Evolutionary conservation across 176 grass and related monocot species (phyloP).

Genomic region (Rhynchospora breviuscula): DNA sequence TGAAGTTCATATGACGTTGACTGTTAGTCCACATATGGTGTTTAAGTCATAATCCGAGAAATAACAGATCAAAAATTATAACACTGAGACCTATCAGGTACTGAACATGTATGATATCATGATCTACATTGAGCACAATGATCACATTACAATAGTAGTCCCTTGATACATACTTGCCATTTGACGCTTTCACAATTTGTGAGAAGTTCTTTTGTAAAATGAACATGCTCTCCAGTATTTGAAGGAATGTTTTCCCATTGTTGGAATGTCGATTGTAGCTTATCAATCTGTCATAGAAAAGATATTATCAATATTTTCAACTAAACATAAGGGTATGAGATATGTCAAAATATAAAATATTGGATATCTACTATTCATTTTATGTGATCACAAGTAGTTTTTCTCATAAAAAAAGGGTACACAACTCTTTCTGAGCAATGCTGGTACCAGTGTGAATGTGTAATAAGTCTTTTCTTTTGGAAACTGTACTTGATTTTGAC

Average conservation of each 20-base stretch:
- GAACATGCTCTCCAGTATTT: conserved; percentile 74
- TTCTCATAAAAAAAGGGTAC: not conserved
- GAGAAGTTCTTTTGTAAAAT: conserved; percentile 75
- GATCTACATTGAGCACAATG: not conserved
- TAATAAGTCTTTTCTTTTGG: not conserved
- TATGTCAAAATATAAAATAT: not conserved
- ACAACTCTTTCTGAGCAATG: not conserved
- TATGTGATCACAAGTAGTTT: not conserved
- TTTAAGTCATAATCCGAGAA: conserved; percentile 1
- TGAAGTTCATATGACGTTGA: not conserved
- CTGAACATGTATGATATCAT: not conserved
- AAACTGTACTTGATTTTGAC: not conserved
- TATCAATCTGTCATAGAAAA: conserved; percentile 53
- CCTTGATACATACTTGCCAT: conserved; percentile 60
- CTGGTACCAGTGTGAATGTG: not conserved
- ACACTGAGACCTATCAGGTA: not conserved
- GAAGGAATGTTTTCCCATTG: conserved; percentile 73
- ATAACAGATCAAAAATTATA: not conserved
- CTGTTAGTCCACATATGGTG: not conserved
- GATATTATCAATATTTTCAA: conserved; percentile 1
- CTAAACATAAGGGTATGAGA: not conserved
- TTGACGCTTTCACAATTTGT: conserved; percentile 75
- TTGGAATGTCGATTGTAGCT: conserved; percentile 66
- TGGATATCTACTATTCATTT: not conserved
- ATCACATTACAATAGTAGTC: not conserved